Conservation (phyloP, 2,329 filamentous ascomycete genomes). For the Diaporthe citriasiana region DNA sequence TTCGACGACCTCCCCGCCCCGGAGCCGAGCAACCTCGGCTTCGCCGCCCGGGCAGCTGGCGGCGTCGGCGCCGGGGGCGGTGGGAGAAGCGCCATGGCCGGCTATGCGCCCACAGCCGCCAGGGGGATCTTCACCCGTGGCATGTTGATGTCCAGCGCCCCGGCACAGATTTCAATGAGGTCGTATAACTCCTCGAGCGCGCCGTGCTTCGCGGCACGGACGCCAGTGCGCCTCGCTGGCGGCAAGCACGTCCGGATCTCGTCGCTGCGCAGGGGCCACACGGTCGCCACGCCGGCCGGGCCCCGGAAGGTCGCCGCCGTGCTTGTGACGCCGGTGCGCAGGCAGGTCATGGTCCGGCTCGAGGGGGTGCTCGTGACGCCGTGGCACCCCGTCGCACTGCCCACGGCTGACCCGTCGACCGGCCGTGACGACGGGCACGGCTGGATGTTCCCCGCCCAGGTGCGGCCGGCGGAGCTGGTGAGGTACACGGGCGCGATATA, state of each 20-base stretch:
- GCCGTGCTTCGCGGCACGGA: conserved; percentile 68
- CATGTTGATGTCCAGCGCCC: conserved; percentile 36
- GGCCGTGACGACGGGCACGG: conserved; percentile 44
- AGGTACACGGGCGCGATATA: conserved; percentile 67
- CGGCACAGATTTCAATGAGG: conserved; percentile 57
- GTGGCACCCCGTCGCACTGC: conserved; percentile 68
- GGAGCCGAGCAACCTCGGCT: conserved; percentile 51
- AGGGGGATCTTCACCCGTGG: too few species aligned
- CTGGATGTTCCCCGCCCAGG: conserved; percentile 64
- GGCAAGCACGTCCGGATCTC: conserved; percentile 57
- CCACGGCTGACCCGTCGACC: background rate
- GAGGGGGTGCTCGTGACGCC: conserved; percentile 66
- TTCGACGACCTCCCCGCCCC: conserved; percentile 65
- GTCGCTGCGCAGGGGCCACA: conserved; percentile 60
- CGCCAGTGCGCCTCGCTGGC: conserved; percentile 60
- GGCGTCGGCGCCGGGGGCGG: too few species aligned
- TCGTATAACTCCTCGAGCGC: conserved; percentile 58
- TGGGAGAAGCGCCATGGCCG: too few species aligned
- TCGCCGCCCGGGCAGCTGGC: background rate
- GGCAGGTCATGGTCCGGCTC: conserved; percentile 60
- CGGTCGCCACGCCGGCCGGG: conserved; percentile 65
- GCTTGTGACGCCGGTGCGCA: conserved; percentile 62
- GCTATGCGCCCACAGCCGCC: too few species aligned
- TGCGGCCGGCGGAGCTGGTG: conserved; percentile 49
- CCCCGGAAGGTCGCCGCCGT: conserved; percentile 63